Base-by-base conservation (phyloP, 129 eudicot genomes). In the Glebionis coronaria region DNA sequence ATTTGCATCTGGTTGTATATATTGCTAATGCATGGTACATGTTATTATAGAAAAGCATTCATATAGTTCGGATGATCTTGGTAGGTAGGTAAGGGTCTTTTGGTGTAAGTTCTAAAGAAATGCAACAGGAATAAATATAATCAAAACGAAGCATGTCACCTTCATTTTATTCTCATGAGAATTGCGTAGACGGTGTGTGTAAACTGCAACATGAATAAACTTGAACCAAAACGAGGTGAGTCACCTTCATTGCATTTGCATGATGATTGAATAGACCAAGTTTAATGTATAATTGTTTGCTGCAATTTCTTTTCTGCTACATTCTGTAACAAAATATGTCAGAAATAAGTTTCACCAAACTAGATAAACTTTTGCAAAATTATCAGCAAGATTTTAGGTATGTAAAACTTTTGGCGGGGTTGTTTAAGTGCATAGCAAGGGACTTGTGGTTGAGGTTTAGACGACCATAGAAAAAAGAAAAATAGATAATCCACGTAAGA, bases 1-100 rank as follows among this genome's bases (percentile, higher is more conserved):
- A 14, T 63, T 78, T 45, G 62, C 47, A 9, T 66, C 52, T 75
- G 66, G 67, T 82, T 44, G 12, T 60, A 78, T 66, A 72, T 78
- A 67, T 78, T 27, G 71, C 61, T 71, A 71, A 60, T 13, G 57
- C 71, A 44, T 73, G 9, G 18, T 25, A 6, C 47, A 51, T 61
- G 49, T 56, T 45, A 65, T 60, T 68, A 67, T 57, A 69, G 12
- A 38, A 66, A 65, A 66, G 42, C 3, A 47, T 35, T 76, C 97
- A 91, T 79, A 63, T 54, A 58, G 60, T 79, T 79, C 21, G 38
- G 78, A 80, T 84, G 95, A 74, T 73, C 77, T 75, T 80, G 65
- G 72, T 68, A 63, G 78, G 59, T 64, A 52, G 93, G 82, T 64
- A 56, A 90, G 82, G 77, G 35, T 20, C n/a, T 25, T 67, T 50